Conservation (phyloP, 2,329 filamentous ascomycete species). For the Apiospora hydei region DNA sequence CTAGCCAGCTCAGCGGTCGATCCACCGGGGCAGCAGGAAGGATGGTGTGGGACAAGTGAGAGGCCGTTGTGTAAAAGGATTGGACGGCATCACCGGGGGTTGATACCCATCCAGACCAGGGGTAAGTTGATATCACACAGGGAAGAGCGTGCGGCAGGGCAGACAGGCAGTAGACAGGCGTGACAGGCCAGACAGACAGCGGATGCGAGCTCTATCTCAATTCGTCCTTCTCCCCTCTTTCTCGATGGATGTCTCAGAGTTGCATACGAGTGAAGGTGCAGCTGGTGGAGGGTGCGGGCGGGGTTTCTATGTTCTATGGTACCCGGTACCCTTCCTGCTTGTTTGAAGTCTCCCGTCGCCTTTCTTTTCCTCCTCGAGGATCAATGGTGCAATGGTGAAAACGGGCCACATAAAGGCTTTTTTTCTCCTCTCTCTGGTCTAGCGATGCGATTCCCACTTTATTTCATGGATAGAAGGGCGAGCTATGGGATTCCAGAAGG, state of each 20-base stretch:
- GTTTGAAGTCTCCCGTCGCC: neutral
- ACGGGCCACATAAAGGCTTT: neutral
- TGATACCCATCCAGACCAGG: conserved; percentile 39
- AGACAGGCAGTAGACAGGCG: neutral
- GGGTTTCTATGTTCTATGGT: neutral
- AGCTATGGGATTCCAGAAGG: conserved; percentile 14
- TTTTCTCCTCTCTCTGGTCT: conserved; percentile 5
- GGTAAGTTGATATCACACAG: conserved; percentile 24
- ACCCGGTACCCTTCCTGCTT: neutral
- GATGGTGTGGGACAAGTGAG: conserved; percentile 29
- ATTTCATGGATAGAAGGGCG: conserved; percentile 17
- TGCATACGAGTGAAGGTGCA: neutral
- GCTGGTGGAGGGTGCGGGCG: conserved; percentile 6
- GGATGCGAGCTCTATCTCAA: neutral
- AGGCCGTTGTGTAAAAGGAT: conserved; percentile 35
- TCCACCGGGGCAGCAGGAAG: conserved; percentile 32
- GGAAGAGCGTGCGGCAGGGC: neutral
- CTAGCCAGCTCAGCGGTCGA: conserved; percentile 42
- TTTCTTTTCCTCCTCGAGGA: conserved; percentile 19
- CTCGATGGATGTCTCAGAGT: conserved; percentile 11
- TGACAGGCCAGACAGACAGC: neutral
- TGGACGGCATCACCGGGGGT: conserved; percentile 40
- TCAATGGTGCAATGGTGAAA: neutral
- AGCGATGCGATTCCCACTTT: conserved; percentile 12
- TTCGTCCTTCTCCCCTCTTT: neutral